Evolutionary conservation across 1,284 basidiomycete genomes (phyloP), one percentile per base, ranked within the genome.

Genomic region (Apiotrichum montevideense): DNA sequence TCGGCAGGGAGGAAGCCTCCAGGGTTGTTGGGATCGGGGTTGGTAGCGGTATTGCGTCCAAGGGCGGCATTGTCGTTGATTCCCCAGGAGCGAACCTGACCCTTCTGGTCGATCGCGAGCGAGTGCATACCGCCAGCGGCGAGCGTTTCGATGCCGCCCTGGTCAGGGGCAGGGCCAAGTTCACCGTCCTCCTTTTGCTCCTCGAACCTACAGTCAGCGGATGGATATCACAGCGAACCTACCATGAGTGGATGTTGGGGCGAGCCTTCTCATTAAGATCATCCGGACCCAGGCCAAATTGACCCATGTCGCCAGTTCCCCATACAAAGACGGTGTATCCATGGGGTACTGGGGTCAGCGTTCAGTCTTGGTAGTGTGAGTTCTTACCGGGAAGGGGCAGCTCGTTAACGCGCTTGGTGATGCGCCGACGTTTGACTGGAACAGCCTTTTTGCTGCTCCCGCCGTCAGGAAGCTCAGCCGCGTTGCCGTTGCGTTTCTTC

Each of bases 31-130:
- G 75, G 46, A 69, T 90, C 84, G 8, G 85, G 82, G 41, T 88
- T 80, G 55, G 87, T 82, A 52, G 81, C 79, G 2, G 90, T 93
- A 58, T 83, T 74, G 57, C 91, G 84, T n/a, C 94, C 93, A 33
- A 97, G 82, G 42, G 90, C 88, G 52, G 89, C 92, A 66, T 91
- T 87, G 72, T 97, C 93, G 72, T 97, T 96, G 62, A 90, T 86
- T 47, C 92, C 92, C 77, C 87, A 93, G 8, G 88, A 87, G 84
- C 87, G 88, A 29, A 90, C 79, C 48, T 84, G 85, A 63, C 91
- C 91, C 58, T 83, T 84, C 69, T 90, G 87, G 70, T 94, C 91
- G 42, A 92, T 79, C 64, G 89, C 85, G 51, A 94, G 78, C 14
- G 85, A 87, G 74, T 95, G 91, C 76, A 95, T 81, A 8, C 91